Conservation (phyloP, 2,329 filamentous ascomycete species). For the Apiospora rasikravindrae region DNA sequence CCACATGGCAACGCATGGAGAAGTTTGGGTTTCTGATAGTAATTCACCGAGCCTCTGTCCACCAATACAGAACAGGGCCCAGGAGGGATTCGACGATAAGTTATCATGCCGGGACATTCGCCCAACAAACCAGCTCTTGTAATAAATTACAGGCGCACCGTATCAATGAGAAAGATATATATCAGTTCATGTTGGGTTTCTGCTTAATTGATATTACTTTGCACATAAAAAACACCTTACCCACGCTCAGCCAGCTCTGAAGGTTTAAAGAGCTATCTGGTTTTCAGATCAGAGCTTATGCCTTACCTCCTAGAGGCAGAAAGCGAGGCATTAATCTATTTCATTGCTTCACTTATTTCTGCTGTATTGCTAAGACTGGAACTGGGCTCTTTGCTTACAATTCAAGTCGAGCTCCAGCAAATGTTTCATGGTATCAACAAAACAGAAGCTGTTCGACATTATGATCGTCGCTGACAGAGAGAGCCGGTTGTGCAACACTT, state of each 20-base stretch:
- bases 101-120: neutral
- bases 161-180: neutral
- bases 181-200: too few species aligned
- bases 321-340: neutral
- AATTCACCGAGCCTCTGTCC: constrained; percentile 14
- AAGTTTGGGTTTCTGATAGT: constrained; percentile 5
- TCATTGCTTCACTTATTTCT: neutral
- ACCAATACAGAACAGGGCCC: neutral
- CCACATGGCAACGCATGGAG: neutral
- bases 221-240: neutral
- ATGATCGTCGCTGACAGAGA: neutral
- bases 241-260: neutral
- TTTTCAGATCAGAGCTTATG: neutral
- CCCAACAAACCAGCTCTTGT: neutral
- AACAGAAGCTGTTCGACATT: neutral
- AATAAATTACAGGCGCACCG: neutral
- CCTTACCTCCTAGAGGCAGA: neutral
- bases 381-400: neutral
- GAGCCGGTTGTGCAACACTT: neutral
- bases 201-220: neutral
- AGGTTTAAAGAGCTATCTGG: neutral
- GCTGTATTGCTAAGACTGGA: neutral
- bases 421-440: neutral
- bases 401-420: neutral
- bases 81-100: neutral